Evolutionary conservation across 345 rosid species (phyloP).

Genomic region (Turritis glabra): DNA sequence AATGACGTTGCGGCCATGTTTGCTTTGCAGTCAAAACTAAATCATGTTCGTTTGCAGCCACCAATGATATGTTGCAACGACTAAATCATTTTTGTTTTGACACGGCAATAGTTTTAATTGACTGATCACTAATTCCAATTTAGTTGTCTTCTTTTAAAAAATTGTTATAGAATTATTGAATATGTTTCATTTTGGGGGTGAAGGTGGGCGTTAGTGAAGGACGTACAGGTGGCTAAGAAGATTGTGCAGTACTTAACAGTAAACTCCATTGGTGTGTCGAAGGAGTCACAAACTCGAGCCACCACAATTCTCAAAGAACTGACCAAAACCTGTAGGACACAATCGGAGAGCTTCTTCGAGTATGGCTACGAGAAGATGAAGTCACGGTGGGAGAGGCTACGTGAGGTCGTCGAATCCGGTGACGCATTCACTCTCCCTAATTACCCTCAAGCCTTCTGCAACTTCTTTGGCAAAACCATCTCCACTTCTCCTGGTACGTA

Average conservation of each 20-base stretch:
- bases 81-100: background rate
- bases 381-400: slow-evolving; percentile 65
- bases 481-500: slow-evolving; percentile 58
- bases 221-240: slow-evolving; percentile 58
- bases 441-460: slow-evolving; percentile 53
- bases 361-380: slow-evolving; percentile 46
- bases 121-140: background rate
- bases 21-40: no score
- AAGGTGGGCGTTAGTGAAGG: slow-evolving; percentile 85
- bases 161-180: background rate
- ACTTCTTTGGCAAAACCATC: slow-evolving; percentile 45
- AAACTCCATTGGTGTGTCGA: slow-evolving; percentile 70
- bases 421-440: slow-evolving; percentile 51
- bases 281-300: slow-evolving; percentile 80
- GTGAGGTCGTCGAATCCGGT: slow-evolving; percentile 41
- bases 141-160: no score
- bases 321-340: slow-evolving; percentile 36
- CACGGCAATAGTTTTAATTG: background rate
- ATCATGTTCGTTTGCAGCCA: no score
- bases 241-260: slow-evolving; percentile 60
- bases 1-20: background rate
- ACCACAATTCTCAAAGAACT: slow-evolving; percentile 57
- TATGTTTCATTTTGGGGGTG: background rate
- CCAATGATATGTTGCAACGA: no score
- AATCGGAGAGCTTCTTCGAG: slow-evolving; percentile 58